Conservation (phyloP, 176 grass and related monocot species). For the Ensete ventricosum region DNA sequence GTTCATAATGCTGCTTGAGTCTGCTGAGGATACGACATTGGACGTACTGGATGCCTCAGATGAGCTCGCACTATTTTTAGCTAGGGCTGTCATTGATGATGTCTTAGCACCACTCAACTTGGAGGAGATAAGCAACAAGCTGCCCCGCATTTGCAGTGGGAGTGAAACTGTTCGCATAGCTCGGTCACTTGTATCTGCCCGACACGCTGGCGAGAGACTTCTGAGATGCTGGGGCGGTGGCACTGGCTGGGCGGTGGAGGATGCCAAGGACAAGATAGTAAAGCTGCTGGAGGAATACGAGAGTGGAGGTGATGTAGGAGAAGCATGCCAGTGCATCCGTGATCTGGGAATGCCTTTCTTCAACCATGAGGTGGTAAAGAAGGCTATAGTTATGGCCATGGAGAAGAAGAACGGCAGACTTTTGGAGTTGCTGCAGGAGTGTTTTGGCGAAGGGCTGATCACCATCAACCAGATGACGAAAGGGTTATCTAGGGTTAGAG, state of each 20-base stretch:
- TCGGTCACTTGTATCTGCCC: constrained; percentile 18
- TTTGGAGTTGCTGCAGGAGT: constrained; percentile 16
- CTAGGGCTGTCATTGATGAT: constrained; percentile 22
- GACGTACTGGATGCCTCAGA: constrained; percentile 22
- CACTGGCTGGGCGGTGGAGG: constrained; percentile 17
- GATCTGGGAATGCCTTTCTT: constrained; percentile 21
- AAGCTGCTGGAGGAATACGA: constrained; percentile 22
- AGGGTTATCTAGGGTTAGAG: constrained; percentile 13
- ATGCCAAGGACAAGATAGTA: constrained; percentile 18
- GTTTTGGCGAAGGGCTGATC: constrained; percentile 16
- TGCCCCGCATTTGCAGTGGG: constrained; percentile 10
- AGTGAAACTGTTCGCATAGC: constrained; percentile 11
- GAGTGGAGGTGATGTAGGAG: constrained; percentile 10
- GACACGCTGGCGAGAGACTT: constrained; percentile 16
- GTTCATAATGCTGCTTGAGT: constrained; percentile 16
- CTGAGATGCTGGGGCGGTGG: constrained; percentile 24
- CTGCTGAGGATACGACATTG: constrained; percentile 12
- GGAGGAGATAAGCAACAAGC: constrained; percentile 17
- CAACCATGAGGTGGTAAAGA: constrained; percentile 26
- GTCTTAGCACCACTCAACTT: constrained; percentile 12
- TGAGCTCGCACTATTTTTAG: constrained; percentile 11
- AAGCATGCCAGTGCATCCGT: constrained; percentile 20
- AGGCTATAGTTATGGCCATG: constrained; percentile 20
- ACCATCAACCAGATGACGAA: constrained; percentile 19
- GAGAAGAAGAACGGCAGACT: constrained; percentile 16